phyloP scores from a whole-genome alignment of 768 basidiomycete genomes.

The Tephrocybe sp. region DNA sequence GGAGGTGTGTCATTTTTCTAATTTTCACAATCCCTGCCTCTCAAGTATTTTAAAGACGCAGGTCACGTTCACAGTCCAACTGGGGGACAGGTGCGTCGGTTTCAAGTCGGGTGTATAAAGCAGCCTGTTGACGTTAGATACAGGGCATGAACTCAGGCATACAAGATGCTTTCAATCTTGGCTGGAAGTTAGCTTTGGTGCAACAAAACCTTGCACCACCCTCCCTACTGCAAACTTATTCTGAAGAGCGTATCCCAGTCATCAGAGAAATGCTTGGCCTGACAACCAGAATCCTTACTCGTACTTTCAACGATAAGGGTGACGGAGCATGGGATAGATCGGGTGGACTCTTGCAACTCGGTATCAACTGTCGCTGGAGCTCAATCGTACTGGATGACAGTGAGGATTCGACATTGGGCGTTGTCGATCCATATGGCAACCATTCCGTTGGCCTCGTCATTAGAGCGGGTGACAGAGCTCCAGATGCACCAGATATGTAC shows the following conservation, averaged over 20 bases:
- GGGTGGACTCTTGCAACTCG: slow-evolving; percentile 32
- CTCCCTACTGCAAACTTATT: slow-evolving; percentile 38
- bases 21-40: neutral
- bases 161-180: slow-evolving; percentile 35
- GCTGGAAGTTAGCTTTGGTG: slow-evolving; percentile 43
- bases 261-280: slow-evolving; percentile 40
- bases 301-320: slow-evolving; percentile 17
- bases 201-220: slow-evolving; percentile 30
- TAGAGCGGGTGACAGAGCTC: slow-evolving; percentile 46
- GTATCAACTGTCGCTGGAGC: slow-evolving; percentile 45
- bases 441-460: slow-evolving; percentile 16
- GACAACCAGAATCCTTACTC: slow-evolving; percentile 26
- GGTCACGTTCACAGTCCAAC: slow-evolving; percentile 43
- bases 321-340: slow-evolving; percentile 7
- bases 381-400: slow-evolving; percentile 34
- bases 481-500: slow-evolving; percentile 33
- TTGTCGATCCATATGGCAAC: slow-evolving; percentile 23
- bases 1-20: slow-evolving; percentile 34
- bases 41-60: slow-evolving; percentile 32
- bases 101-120: neutral
- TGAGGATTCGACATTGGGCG: neutral
- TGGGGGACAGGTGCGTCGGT: slow-evolving; percentile 34
- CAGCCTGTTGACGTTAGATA: neutral
- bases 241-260: slow-evolving; percentile 40
- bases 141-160: slow-evolving; percentile 16